phyloP scores from a whole-genome alignment of 2,329 filamentous ascomycete species.

The Cordyceps javanica region DNA sequence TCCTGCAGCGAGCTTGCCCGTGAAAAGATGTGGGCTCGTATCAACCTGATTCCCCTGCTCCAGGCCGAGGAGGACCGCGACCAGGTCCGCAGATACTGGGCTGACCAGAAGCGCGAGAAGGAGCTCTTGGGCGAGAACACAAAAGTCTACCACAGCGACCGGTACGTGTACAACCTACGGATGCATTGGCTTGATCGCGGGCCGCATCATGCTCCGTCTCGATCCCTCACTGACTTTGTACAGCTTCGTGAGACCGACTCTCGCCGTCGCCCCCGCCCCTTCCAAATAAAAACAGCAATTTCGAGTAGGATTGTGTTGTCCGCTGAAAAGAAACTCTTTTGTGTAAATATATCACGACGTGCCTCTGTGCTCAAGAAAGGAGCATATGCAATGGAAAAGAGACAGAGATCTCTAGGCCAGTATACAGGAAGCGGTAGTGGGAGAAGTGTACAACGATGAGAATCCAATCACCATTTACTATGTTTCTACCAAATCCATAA shows the following conservation, averaged over 20 bases:
- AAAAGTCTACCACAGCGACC: constrained; percentile 81
- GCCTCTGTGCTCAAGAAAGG: background rate
- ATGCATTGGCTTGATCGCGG: background rate
- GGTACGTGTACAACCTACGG: constrained; percentile 48
- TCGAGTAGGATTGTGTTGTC: background rate
- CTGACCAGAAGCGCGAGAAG: constrained; percentile 86
- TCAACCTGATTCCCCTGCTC: constrained; percentile 86
- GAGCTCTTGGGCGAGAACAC: constrained; percentile 78
- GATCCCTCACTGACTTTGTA: background rate
- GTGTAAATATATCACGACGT: constrained; percentile 15
- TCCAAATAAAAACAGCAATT: constrained; percentile 43
- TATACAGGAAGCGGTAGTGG: background rate
- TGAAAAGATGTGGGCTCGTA: constrained; percentile 97
- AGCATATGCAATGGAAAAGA: background rate
- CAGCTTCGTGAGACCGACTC: constrained; percentile 78
- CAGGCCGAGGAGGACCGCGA: constrained; percentile 97
- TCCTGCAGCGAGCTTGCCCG: constrained; percentile 76
- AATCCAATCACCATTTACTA: constrained; percentile 6
- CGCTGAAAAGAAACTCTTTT: background rate
- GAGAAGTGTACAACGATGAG: constrained; percentile 1
- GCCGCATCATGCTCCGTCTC: background rate
- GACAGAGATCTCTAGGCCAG: background rate
- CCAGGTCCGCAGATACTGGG: constrained; percentile 78
- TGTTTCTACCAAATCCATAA: background rate
- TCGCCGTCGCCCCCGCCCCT: constrained; percentile 61